Conservation (phyloP, 78 protist genomes). For the Guillardia theta region DNA sequence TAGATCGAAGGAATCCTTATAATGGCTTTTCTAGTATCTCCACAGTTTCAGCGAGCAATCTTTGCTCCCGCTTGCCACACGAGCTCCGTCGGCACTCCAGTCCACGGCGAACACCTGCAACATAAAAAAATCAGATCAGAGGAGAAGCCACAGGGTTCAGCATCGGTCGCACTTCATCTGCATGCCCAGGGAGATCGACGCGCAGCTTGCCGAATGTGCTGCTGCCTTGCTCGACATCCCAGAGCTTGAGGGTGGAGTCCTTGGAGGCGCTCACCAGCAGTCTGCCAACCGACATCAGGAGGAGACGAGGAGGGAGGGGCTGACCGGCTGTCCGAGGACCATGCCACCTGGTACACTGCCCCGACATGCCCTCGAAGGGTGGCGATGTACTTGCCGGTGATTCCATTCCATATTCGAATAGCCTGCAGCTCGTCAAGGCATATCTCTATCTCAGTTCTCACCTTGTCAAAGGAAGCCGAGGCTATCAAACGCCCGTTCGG, state of each 20-base stretch:
- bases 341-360: slow-evolving; percentile 86
- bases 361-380: slow-evolving; percentile 66
- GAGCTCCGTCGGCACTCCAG: slow-evolving; percentile 96
- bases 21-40: too few relatives aligned
- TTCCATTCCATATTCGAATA: not conserved
- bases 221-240: not conserved
- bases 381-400: slow-evolving; percentile 73
- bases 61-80: slow-evolving; percentile 89
- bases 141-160: not conserved
- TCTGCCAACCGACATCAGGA: slow-evolving; percentile 93
- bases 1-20: too few relatives aligned
- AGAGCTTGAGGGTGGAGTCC: slow-evolving; percentile 92
- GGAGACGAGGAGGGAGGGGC: slow-evolving; percentile 31
- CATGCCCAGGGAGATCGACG: slow-evolving; percentile 97
- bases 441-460: not conserved
- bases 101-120: slow-evolving; percentile 90
- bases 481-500: slow-evolving; percentile 95
- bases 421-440: not conserved
- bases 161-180: slow-evolving; percentile 51
- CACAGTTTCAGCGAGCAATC: slow-evolving; percentile 84
- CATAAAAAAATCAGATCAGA: not conserved
- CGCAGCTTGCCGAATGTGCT: slow-evolving; percentile 57
- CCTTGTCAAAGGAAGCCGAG: slow-evolving; percentile 93
- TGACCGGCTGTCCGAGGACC: not conserved
- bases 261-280: slow-evolving; percentile 78